Conservation (phyloP, 2,329 filamentous ascomycete species). For the Trichothecium roseum region DNA sequence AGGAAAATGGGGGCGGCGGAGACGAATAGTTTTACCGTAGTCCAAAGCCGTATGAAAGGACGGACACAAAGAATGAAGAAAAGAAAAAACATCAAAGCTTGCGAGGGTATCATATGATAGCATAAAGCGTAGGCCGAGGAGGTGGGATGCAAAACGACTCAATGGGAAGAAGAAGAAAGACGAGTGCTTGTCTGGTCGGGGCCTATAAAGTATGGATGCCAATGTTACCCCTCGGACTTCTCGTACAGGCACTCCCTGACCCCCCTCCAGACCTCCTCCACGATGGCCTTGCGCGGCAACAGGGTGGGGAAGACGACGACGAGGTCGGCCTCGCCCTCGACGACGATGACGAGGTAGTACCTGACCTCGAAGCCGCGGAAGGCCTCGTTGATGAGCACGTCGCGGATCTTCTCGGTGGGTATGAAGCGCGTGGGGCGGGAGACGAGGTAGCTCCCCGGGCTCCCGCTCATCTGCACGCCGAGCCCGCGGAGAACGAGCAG, state of each 20-base stretch:
- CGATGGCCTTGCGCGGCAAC: conserved; percentile 60
- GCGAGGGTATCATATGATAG: not conserved
- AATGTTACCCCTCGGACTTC: conserved; percentile 15
- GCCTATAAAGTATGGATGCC: conserved; percentile 1
- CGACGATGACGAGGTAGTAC: conserved; percentile 82
- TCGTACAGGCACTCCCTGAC: conserved; percentile 72
- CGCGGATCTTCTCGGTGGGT: conserved; percentile 82
- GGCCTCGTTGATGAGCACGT: conserved; percentile 90
- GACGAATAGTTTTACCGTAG: conserved; percentile 9
- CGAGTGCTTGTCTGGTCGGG: not conserved
- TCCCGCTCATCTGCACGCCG: conserved; percentile 77
- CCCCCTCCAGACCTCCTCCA: conserved; percentile 88
- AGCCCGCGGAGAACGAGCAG: conserved; percentile 80
- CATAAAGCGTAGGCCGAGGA: too few relatives aligned
- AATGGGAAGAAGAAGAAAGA: too few relatives aligned
- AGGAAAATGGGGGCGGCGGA: conserved; percentile 12
- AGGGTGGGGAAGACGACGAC: conserved; percentile 90
- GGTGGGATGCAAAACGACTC: too few relatives aligned
- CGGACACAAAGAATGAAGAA: too few relatives aligned
- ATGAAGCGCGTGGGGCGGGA: conserved; percentile 51
- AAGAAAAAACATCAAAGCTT: too few relatives aligned
- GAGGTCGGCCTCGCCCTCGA: conserved; percentile 77
- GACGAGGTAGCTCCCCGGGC: conserved; percentile 48
- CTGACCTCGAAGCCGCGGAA: conserved; percentile 85
- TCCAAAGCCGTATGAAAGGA: too few relatives aligned